These are phyloP conservation scores for Sechiopsis laciniata DNA, from an alignment of 306 rosid species.

Conservation along the genomic window DNA sequence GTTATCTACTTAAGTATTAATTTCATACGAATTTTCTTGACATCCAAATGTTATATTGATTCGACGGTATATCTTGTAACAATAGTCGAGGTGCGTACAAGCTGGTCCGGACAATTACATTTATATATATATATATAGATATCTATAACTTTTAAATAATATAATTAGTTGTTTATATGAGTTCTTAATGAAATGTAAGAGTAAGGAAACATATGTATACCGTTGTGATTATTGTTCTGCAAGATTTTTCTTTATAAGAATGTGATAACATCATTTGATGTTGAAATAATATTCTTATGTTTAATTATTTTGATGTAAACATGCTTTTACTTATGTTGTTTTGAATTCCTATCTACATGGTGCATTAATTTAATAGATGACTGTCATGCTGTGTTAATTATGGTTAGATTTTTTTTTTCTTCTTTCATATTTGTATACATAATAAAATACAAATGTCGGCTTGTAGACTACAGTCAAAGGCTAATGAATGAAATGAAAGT, in stretches of 20 bases:
- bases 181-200: background rate
- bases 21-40: too few species aligned
- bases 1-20: too few species aligned
- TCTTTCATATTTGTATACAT: background rate
- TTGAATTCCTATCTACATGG: background rate
- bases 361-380: background rate
- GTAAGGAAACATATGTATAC: background rate
- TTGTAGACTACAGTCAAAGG: background rate
- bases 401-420: too few species aligned
- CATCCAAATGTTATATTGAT: too few species aligned
- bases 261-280: background rate
- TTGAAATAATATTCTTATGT: background rate
- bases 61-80: too few species aligned
- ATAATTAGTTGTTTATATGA: background rate
- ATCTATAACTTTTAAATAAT: too few species aligned
- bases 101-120: too few species aligned
- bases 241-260: background rate
- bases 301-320: background rate
- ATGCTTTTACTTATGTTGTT: background rate
- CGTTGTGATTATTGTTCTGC: background rate
- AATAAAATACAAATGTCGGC: background rate
- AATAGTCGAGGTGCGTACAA: too few species aligned
- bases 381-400: background rate
- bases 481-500: background rate
- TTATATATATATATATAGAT: too few species aligned